These are phyloP conservation scores for Paspalum notatum DNA, from an alignment of 176 grass and related monocot genomes.

Conservation along the genomic window DNA sequence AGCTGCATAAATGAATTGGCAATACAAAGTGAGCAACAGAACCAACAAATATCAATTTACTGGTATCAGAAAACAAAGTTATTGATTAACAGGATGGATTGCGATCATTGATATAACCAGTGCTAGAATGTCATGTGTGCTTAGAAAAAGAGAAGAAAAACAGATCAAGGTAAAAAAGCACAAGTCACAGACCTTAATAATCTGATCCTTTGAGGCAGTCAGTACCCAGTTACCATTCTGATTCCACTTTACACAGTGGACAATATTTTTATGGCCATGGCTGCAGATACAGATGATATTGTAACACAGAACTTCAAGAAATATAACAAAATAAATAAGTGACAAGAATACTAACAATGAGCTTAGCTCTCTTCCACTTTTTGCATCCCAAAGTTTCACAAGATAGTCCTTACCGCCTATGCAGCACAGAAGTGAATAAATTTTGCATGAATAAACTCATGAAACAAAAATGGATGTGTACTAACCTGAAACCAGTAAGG, in stretches of 20 bases:
- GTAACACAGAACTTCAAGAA: conserved; percentile 30
- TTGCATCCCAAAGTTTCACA: conserved; percentile 99
- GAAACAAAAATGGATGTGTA: conserved; percentile 25
- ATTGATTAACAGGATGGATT: not conserved
- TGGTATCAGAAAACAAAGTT: conserved; percentile 13
- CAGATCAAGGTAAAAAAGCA: conserved; percentile 30
- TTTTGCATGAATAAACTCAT: conserved; percentile 26
- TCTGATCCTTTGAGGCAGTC: conserved; percentile 98
- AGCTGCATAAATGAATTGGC: conserved; percentile 68
- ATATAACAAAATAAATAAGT: conserved; percentile 40
- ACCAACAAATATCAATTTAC: not conserved
- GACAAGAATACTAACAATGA: conserved; percentile 72
- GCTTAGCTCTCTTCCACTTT: conserved; percentile 76
- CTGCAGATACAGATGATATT: conserved; percentile 56
- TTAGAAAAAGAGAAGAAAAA: conserved; percentile 18
- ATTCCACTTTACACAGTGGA: conserved; percentile 99
- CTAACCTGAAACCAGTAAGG: conserved; percentile 95
- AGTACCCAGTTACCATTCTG: conserved; percentile 99
- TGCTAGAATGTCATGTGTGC: conserved; percentile 7
- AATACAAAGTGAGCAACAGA: conserved; percentile 33
- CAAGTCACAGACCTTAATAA: conserved; percentile 75
- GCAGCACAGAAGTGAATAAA: conserved; percentile 41
- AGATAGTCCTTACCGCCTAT: conserved; percentile 97
- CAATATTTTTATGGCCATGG: conserved; percentile 99
- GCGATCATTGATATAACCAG: not conserved